These are phyloP conservation scores for Irpex sp. DNA, from an alignment of 1,284 basidiomycete genomes.

Conservation along the genomic window DNA sequence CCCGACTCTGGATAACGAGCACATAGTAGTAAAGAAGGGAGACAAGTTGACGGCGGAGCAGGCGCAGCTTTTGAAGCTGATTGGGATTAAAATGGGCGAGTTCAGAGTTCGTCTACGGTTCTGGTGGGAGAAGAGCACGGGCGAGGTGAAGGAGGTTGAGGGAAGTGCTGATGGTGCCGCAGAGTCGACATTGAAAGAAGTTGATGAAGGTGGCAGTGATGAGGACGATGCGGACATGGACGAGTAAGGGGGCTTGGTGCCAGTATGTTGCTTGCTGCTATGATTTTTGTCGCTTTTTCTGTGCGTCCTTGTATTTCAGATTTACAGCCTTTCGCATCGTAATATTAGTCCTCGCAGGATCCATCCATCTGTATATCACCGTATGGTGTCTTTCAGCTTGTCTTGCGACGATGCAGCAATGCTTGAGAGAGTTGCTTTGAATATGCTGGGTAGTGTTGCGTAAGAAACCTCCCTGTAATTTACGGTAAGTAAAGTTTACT, in stretches of 20 bases:
- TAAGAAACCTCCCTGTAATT: too few species aligned
- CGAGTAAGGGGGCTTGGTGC: constrained; percentile 1
- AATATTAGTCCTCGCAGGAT: neutral
- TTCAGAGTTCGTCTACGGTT: constrained; percentile 74
- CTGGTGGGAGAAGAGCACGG: constrained; percentile 73
- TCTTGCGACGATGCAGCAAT: too few species aligned
- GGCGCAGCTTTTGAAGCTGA: constrained; percentile 85
- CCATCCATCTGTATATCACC: too few species aligned
- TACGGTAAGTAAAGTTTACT: too few species aligned
- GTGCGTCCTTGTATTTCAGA: neutral
- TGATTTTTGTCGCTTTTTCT: neutral
- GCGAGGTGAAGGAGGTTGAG: constrained; percentile 62
- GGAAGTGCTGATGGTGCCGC: constrained; percentile 32
- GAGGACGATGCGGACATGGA: constrained; percentile 27
- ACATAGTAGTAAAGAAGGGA: constrained; percentile 84
- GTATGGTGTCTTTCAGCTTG: too few species aligned
- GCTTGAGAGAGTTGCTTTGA: too few species aligned
- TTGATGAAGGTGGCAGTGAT: constrained; percentile 27
- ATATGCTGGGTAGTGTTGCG: too few species aligned
- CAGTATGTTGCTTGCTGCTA: neutral
- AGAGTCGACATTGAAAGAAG: constrained; percentile 8
- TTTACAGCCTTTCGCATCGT: neutral
- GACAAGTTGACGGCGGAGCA: constrained; percentile 81
- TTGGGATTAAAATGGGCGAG: constrained; percentile 82
- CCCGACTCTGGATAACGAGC: constrained; percentile 79